Conservation (phyloP, 2,329 filamentous ascomycete species). For the Cordyceps farinosa region DNA sequence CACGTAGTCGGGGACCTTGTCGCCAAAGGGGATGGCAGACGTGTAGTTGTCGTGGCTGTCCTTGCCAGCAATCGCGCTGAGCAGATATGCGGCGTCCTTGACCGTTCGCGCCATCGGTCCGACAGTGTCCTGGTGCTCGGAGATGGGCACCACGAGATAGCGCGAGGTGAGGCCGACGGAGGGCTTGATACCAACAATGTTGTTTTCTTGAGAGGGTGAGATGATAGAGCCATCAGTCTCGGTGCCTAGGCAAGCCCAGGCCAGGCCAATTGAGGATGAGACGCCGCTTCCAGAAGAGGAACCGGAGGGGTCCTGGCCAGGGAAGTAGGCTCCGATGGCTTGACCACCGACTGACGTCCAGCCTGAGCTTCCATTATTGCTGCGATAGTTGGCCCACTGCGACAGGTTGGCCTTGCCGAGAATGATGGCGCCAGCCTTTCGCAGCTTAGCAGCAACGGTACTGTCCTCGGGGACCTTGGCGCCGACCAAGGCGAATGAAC, state of each 20-base stretch:
- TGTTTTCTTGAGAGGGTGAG: slow-evolving; percentile 49
- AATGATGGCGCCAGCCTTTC: slow-evolving; percentile 57
- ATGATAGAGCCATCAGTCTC: slow-evolving; percentile 64
- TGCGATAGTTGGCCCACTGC: slow-evolving; percentile 62
- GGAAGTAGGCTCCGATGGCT: slow-evolving; percentile 56
- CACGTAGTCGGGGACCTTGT: slow-evolving; percentile 56
- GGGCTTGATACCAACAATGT: slow-evolving; percentile 64
- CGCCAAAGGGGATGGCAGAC: slow-evolving; percentile 55
- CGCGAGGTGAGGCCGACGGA: slow-evolving; percentile 62
- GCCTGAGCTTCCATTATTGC: slow-evolving; percentile 54
- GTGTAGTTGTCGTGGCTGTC: slow-evolving; percentile 61
- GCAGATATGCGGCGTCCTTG: slow-evolving; percentile 57
- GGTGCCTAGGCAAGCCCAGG: slow-evolving; percentile 55
- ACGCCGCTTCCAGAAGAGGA: slow-evolving; percentile 61
- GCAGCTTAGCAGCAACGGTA: slow-evolving; percentile 55
- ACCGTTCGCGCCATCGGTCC: slow-evolving; percentile 61
- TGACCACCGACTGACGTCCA: slow-evolving; percentile 64
- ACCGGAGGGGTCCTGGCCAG: slow-evolving; percentile 57
- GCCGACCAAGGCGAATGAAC: slow-evolving; percentile 56
- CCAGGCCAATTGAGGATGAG: slow-evolving; percentile 58
- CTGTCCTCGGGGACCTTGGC: slow-evolving; percentile 53
- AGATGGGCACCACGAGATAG: slow-evolving; percentile 62
- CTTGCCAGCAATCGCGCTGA: slow-evolving; percentile 60
- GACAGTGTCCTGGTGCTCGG: slow-evolving; percentile 58
- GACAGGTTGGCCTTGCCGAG: slow-evolving; percentile 62